Conservation (phyloP, 2,329 filamentous ascomycete genomes). For the Aspergillus sp. region DNA sequence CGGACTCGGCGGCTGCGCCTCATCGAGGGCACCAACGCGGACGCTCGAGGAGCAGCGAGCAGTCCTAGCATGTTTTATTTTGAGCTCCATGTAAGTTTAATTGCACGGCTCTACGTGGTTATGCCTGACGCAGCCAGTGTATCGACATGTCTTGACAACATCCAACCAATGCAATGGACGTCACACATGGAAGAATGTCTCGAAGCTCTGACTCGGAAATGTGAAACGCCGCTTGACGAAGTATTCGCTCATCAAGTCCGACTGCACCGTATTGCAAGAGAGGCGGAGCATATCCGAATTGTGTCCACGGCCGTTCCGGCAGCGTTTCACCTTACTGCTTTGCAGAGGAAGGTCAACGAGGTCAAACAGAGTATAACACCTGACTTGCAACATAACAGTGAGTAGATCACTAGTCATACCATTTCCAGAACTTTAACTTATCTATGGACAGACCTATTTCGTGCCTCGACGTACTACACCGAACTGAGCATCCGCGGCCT, state of each 20-base stretch:
- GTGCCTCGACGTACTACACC: background rate
- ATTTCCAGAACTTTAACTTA: background rate
- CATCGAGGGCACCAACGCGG: background rate
- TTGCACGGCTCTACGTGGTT: accelerated
- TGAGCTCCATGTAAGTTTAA: background rate
- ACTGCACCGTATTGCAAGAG: background rate
- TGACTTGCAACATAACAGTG: background rate
- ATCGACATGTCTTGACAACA: background rate
- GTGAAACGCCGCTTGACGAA: background rate
- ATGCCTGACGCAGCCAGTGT: background rate
- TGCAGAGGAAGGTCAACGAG: background rate
- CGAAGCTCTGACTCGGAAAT: background rate
- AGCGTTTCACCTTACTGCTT: background rate
- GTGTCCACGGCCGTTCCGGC: background rate
- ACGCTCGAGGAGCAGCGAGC: background rate
- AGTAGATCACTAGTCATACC: background rate
- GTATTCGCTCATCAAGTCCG: background rate
- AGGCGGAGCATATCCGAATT: background rate
- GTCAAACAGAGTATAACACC: background rate
- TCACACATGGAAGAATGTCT: background rate
- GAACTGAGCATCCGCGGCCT: background rate
- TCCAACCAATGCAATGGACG: background rate
- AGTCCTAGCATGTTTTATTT: background rate
- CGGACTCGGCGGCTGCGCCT: background rate
- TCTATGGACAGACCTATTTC: background rate